A percentile compares a stretch with the other conserved stretches of the same genome.
These are phyloP conservation scores for Durotheca rogersii DNA, from an alignment of 495 filamentous ascomycete genomes.

Conservation along the genomic window DNA sequence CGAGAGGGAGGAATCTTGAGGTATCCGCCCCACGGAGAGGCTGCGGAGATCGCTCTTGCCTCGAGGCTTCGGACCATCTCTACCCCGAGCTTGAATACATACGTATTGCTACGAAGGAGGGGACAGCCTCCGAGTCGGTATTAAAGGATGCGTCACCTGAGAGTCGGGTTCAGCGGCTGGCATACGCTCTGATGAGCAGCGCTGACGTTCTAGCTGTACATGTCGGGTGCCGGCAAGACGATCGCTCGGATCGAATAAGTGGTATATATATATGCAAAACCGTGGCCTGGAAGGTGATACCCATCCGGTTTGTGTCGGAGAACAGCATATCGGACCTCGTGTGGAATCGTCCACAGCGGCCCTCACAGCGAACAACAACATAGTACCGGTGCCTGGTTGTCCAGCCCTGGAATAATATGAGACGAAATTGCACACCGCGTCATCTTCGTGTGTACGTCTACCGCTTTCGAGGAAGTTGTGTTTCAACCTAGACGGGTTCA, in stretches of 20 bases:
- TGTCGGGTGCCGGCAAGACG: background rate
- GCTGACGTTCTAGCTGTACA: background rate
- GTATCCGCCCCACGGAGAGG: background rate
- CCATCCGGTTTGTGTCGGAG: background rate
- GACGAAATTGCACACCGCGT: slow-evolving; percentile 7
- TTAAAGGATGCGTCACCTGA: slow-evolving; percentile 18
- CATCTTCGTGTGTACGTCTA: background rate
- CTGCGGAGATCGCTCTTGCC: background rate
- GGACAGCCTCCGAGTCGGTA: slow-evolving; percentile 12
- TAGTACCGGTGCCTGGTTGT: slow-evolving; percentile 23
- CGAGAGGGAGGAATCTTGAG: slow-evolving; percentile 36
- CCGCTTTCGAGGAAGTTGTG: background rate
- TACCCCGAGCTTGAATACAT: slow-evolving; percentile 8
- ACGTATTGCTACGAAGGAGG: slow-evolving; percentile 21
- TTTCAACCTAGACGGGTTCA: background rate
- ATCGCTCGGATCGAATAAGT: background rate
- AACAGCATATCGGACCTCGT: background rate
- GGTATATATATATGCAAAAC: background rate
- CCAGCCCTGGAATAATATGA: slow-evolving; percentile 16
- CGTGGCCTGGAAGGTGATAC: background rate
- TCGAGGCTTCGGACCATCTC: slow-evolving; percentile 9
- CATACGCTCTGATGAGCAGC: slow-evolving; percentile 1
- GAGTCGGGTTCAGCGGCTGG: slow-evolving; percentile 9
- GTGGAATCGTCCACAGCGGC: slow-evolving; percentile 5
- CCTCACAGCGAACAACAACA: slow-evolving; percentile 17